Base-by-base conservation (phyloP, 192 early-diverging fungal species). In the Backusella sp. region DNA sequence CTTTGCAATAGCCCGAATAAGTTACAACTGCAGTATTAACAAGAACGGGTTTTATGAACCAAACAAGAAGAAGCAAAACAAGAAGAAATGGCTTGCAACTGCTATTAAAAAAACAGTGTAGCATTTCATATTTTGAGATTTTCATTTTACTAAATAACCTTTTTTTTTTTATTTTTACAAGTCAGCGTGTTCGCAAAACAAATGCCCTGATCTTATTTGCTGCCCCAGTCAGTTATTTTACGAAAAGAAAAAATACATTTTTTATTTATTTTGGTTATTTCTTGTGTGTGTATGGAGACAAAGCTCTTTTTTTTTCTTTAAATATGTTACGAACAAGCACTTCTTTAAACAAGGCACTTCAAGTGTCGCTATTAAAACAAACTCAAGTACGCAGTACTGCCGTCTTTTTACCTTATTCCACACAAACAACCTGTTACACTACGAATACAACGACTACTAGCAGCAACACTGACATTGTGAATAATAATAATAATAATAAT, bases 241-340 rank as follows among this genome's bases (percentile, higher is more conserved):
- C 21, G 23, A 23, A 56, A 56, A 23, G 21, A 56, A 56, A 56
- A 56, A 56, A 56, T 23, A 28, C 26, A 9, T 56, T 62, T 62
- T 52, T 52, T 52, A 17, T 59, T 59, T 59, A 23, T 59, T 59
- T 59, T 59, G n/a, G n/a, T 59, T 59, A 12, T 59, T 59, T 59
- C 23, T 26, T 59, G 53, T 59, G 23, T 59, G 53, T 59, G 11
- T 59, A 6, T 19, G 11, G 6, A 5, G 2, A 56, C 21, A 56
- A 8, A 21, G 15, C 21, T n/a, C n/a, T 8, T 21, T 59, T 26
- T 26, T 23, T 53, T 59, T 26, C 9, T 23, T 28, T 11, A 59
- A 59, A 62, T n/a, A 59, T 62, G 56, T 26, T 62, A 62, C 56
- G 56, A 23, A 28, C 23, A 62, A 62, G 9, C 3, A 62, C 56